phyloP scores from a whole-genome alignment of 164 flowering plant genomes.

The Buxus sempervirens region DNA sequence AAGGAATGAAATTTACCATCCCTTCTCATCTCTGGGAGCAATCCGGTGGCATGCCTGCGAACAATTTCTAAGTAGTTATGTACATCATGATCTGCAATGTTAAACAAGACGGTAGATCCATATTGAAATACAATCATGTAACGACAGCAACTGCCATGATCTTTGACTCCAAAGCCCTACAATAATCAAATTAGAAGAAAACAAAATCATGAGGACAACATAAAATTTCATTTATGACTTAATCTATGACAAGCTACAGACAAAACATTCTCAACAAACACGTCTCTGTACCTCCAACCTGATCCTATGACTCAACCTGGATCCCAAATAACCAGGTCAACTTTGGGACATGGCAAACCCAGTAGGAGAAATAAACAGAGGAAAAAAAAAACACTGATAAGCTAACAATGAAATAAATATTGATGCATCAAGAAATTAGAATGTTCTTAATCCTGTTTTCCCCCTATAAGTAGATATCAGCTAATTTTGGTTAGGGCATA shows the following conservation, averaged over 20 bases:
- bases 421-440: not conserved
- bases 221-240: not conserved
- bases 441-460: not conserved
- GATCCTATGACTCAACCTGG: not conserved
- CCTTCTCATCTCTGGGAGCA: conserved; percentile 75
- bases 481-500: too few species aligned
- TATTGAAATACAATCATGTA: conserved; percentile 88
- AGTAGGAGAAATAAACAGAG: not conserved
- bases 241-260: not conserved
- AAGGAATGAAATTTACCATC: conserved; percentile 48
- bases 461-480: too few species aligned
- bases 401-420: not conserved
- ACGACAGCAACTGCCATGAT: conserved; percentile 32
- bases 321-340: not conserved
- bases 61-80: conserved; percentile 61
- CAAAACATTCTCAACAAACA: not conserved
- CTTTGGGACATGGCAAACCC: not conserved
- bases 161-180: conserved; percentile 38
- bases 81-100: conserved; percentile 73
- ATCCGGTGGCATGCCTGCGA: conserved; percentile 70
- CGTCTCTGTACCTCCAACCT: not conserved
- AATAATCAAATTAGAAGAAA: not conserved
- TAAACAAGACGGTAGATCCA: conserved; percentile 82
- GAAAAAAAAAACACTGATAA: not conserved
- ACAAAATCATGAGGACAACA: not conserved